These are phyloP conservation scores for Paxillus rubicundulus DNA, from an alignment of 768 basidiomycete species.

Conservation along the genomic window DNA sequence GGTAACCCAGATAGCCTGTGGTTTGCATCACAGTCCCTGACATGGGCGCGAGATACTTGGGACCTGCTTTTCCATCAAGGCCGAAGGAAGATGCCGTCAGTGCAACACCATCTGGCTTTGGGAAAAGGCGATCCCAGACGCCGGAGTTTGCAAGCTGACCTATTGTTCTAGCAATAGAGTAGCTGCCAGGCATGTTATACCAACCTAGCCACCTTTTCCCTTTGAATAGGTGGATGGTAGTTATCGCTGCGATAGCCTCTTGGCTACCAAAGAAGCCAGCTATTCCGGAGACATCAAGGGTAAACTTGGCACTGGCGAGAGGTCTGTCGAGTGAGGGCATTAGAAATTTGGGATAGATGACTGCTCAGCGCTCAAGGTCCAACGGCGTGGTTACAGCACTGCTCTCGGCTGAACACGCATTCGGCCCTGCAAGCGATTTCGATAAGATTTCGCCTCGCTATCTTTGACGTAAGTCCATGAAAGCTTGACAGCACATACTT, in stretches of 20 bases:
- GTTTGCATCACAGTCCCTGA: conserved; percentile 20
- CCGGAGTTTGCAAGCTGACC: conserved; percentile 25
- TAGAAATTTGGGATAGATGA: not conserved
- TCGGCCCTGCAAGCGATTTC: too few species aligned
- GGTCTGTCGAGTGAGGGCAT: conserved; percentile 22
- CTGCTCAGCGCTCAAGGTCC: too few species aligned
- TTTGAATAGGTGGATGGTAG: conserved; percentile 32
- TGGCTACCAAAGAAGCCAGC: conserved; percentile 37
- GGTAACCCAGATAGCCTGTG: conserved; percentile 25
- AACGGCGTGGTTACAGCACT: too few species aligned
- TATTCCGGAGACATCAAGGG: conserved; percentile 29
- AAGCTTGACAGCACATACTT: too few species aligned
- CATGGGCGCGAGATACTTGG: conserved; percentile 24
- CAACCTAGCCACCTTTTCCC: conserved; percentile 35
- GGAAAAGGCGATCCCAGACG: conserved; percentile 27
- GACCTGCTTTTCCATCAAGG: conserved; percentile 28
- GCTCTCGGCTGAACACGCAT: too few species aligned
- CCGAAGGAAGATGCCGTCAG: conserved; percentile 22
- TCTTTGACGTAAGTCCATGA: too few species aligned
- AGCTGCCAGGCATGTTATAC: conserved; percentile 37
- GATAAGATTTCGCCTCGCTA: too few species aligned
- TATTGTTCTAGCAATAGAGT: conserved; percentile 30
- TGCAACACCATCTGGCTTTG: conserved; percentile 14
- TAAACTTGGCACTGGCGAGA: conserved; percentile 12
- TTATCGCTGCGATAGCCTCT: conserved; percentile 36